These are phyloP conservation scores for Antonospora locustae DNA, from an alignment of 371 early-diverging fungal genomes.

Conservation along the genomic window DNA sequence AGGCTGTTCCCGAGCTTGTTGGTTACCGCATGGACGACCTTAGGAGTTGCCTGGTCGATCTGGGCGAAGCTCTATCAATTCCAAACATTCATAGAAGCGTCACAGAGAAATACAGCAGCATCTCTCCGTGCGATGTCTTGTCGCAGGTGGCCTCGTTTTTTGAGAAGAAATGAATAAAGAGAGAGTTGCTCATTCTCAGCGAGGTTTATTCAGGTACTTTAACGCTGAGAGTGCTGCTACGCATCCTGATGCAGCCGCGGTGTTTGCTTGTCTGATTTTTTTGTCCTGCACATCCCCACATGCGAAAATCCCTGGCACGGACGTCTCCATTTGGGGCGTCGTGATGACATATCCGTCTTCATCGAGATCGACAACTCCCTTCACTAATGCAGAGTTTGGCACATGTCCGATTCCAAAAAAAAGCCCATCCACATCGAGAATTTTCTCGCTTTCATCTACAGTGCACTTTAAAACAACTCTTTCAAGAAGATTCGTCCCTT, in stretches of 20 bases:
- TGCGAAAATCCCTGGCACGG: conserved; percentile 77
- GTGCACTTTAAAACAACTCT: conserved; percentile 37
- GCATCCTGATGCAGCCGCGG: conserved; percentile 58
- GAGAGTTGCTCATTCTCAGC: no score
- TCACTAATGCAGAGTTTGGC: conserved; percentile 61
- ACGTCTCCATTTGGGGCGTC: conserved; percentile 62
- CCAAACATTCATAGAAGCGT: no score
- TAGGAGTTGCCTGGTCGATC: no score
- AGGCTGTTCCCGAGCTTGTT: no score
- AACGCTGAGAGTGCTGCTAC: conserved; percentile 44
- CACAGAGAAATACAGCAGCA: no score
- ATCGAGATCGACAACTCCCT: conserved; percentile 63
- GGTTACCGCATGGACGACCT: no score
- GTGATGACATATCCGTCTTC: conserved; percentile 72
- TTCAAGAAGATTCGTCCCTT: conserved; percentile 61
- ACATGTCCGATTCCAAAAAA: conserved; percentile 96
- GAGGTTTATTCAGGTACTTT: no score
- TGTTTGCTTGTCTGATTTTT: conserved; percentile 70
- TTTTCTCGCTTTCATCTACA: conserved; percentile 53
- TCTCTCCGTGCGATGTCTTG: no score
- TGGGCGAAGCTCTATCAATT: no score
- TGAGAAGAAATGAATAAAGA: no score
- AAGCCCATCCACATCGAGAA: conserved; percentile 67
- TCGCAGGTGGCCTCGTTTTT: no score
- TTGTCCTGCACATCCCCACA: conserved; percentile 93